Conservation (phyloP, 257 asterid species). For the Forsythia viridissima region DNA sequence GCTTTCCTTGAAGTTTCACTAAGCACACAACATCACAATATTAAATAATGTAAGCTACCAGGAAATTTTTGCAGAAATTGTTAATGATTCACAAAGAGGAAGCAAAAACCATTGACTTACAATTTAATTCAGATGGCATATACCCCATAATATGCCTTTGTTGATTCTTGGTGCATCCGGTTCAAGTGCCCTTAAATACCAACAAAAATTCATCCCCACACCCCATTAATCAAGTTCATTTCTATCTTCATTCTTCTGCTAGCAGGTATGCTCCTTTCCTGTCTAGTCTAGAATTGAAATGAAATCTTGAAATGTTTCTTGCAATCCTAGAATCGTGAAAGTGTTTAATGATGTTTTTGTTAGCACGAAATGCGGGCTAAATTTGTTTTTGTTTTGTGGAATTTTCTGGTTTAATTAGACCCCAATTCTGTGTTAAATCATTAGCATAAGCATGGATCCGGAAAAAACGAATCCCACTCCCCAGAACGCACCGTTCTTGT, state of each 20-base stretch:
- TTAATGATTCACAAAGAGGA: slow-evolving; percentile 5
- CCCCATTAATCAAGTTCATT: background rate
- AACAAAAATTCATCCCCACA: background rate
- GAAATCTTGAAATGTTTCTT: background rate
- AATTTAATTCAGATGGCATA: slow-evolving; percentile 1
- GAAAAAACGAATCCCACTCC: background rate
- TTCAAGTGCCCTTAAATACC: slow-evolving; percentile 11
- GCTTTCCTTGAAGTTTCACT: background rate
- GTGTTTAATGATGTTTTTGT: background rate
- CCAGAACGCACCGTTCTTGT: background rate
- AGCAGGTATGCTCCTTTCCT: background rate
- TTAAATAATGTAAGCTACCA: background rate
- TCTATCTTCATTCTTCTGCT: background rate
- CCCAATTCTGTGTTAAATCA: too few species aligned
- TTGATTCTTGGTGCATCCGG: background rate
- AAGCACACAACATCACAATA: background rate
- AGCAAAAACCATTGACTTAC: slow-evolving; percentile 20
- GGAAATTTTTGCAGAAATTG: background rate
- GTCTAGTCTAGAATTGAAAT: background rate
- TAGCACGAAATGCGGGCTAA: background rate
- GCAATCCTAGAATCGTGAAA: background rate
- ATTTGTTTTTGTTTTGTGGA: too few species aligned
- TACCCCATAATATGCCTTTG: slow-evolving; percentile 24
- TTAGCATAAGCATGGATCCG: background rate
- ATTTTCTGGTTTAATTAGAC: too few species aligned